These are phyloP conservation scores for Alternaria brassicae DNA, from an alignment of 2,329 filamentous ascomycete species.

Conservation along the genomic window DNA sequence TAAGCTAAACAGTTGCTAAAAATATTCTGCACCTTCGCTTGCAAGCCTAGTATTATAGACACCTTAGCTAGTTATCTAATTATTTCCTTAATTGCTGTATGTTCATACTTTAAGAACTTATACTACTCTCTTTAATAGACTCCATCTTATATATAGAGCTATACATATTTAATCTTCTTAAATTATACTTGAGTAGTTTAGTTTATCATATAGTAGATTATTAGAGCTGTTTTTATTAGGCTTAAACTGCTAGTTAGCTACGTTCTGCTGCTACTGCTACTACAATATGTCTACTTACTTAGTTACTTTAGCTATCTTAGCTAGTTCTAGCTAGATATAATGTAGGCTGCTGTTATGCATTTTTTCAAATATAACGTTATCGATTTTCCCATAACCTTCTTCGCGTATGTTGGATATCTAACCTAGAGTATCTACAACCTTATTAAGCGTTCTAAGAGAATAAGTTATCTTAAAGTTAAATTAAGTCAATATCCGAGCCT, in stretches of 20 bases:
- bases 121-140: neutral
- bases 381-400: neutral
- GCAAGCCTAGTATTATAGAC: too few species aligned
- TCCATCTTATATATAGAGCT: neutral
- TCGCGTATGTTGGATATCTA: neutral
- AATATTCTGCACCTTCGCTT: too few species aligned
- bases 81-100: too few species aligned
- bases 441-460: neutral
- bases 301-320: neutral
- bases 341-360: neutral
- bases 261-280: neutral
- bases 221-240: neutral
- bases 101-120: neutral
- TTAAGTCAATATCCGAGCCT: conserved; percentile 3
- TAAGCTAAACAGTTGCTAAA: too few species aligned
- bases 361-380: neutral
- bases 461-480: conserved; percentile 8
- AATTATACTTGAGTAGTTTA: neutral
- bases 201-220: neutral
- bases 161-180: neutral
- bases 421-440: neutral
- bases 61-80: too few species aligned
- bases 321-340: neutral
- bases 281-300: neutral
- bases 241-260: neutral